Evolutionary conservation across 805 yeast species (phyloP), one percentile per base, ranked within the genome.

Genomic region (Hanseniaspora clermontiae): DNA sequence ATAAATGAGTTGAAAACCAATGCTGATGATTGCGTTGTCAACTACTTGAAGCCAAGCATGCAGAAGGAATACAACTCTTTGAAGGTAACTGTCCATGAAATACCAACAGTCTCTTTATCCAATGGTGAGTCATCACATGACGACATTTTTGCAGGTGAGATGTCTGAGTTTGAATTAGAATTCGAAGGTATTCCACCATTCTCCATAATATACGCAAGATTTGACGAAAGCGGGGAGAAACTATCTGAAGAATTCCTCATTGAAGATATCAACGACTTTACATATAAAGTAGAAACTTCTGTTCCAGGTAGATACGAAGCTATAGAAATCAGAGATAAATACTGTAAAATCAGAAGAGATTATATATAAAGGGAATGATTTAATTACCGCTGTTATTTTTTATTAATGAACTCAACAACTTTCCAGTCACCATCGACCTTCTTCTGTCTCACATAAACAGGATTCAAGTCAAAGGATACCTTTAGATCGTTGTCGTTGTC

Each of bases 241-340:
- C 80, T 82, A 14, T 78, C 87, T 39, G 87, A 84, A 55, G 77
- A 81, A 1, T 74, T 72, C 55, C 72, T 72, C 43, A 81, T 80
- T 31, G 65, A 74, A 24, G 83, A 84, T 60, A 87, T 93, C 46
- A 72, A 78, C 70, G 83, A 78, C 1, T 72, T 81, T 64, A 86
- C 82, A 62, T 81, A 87, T 66, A 76, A 81, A 55, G 83, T 87
- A 8, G 72, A 76, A 64, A 91, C 95, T 1, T 84, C 87, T 61
- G 71, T 87, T 61, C 96, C 90, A 67, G 99, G 99, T 48, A 84
- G 87, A 3, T 93, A 93, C 65, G 96, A 90, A 68, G 97, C 97
- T 6, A 78, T 88, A 46, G 89, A 84, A 65, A 80, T 93, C n/a
- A 79, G 80, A 47, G 99, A 93, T 70, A 84, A 86, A 9, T 84